Evolutionary conservation across 2,329 filamentous ascomycete genomes (phyloP).

Genomic region (Aureobasidium sp.): DNA sequence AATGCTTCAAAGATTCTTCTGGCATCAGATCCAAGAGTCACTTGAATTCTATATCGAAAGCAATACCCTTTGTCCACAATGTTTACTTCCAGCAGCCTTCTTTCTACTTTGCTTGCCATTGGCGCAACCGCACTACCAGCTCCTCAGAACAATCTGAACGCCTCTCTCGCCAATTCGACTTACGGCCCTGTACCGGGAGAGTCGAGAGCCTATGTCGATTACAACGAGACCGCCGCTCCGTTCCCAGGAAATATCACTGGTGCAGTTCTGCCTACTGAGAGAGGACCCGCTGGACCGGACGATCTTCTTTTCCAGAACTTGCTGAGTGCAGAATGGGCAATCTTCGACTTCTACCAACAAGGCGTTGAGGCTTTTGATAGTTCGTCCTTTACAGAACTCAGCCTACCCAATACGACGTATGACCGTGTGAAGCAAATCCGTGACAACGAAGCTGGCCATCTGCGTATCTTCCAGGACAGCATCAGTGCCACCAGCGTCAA

Average conservation of each 20-base stretch:
- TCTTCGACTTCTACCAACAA: conserved; percentile 38
- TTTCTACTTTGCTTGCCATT: neutral
- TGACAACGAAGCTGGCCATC: conserved; percentile 38
- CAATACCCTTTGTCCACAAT: neutral
- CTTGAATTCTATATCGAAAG: neutral
- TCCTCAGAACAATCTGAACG: neutral
- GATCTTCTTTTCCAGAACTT: conserved; percentile 39
- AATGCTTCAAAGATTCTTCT: neutral
- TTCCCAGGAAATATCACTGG: conserved; percentile 31
- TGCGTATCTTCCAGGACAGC: conserved; percentile 36
- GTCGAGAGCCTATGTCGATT: conserved; percentile 24
- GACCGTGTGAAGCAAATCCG: conserved; percentile 33
- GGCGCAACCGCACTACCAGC: neutral
- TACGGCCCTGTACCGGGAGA: conserved; percentile 26
- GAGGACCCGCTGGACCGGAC: conserved; percentile 28
- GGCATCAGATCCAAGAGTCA: neutral
- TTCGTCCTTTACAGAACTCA: conserved; percentile 26
- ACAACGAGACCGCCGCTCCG: conserved; percentile 24
- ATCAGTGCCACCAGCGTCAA: conserved; percentile 35
- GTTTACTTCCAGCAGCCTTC: neutral
- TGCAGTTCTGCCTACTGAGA: conserved; percentile 23
- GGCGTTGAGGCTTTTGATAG: conserved; percentile 31
- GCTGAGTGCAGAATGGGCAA: conserved; percentile 37
- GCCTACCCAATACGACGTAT: conserved; percentile 33
- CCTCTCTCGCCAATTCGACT: conserved; percentile 16